Base-by-base conservation (phyloP, 2,329 filamentous ascomycete species). In the Colletotrichum truncatum region DNA sequence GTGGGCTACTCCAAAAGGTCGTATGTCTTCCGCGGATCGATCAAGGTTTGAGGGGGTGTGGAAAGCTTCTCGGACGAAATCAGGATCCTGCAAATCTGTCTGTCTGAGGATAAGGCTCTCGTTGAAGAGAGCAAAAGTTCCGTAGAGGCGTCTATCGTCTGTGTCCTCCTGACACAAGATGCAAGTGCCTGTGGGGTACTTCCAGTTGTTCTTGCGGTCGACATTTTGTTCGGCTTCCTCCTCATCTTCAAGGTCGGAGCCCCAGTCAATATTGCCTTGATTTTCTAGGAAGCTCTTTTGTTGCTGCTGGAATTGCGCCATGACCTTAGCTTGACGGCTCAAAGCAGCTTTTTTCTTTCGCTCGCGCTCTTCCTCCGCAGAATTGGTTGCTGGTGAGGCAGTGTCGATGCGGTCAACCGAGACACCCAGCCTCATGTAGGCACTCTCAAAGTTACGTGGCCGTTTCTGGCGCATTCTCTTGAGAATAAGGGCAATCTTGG, bases 241-340 rank as follows among this genome's bases (percentile, higher is more conserved):
- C 25, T 89, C 85, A 38, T 92, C 88, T n/a, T 92, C 93, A 53
- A 93, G 87, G 65, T 96, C 92, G 36, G 80, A 81, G 12, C 93
- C 94, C 92, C 93, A 97, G 76, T 97, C 92, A 66, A 97, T 87
- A 41, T 90, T 85, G n/a, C 88, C 91, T 76, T 98, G 94, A 69
- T 91, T 96, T 61, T 93, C 91, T 80, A 99, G 82, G 79, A 99
- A 99, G 72, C 89, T 96, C 78, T 97, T 95, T 75, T 98, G 97
- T 74, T 99, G 95, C 74, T 97, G 92, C 76, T 98, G 96, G 79
- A 99, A 98, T 74, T 98, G 94, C 2, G 94, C 96, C 94, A 99
- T 98, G 30, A 99, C 93, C 73, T 89, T 92, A 2, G 94, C 94
- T 77, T 98, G 94, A 21, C 96, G 89, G 71, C 94, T 95, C 39